Evolutionary conservation across 2,329 filamentous ascomycete species (phyloP).

Genomic region (Cladosporium sp.): DNA sequence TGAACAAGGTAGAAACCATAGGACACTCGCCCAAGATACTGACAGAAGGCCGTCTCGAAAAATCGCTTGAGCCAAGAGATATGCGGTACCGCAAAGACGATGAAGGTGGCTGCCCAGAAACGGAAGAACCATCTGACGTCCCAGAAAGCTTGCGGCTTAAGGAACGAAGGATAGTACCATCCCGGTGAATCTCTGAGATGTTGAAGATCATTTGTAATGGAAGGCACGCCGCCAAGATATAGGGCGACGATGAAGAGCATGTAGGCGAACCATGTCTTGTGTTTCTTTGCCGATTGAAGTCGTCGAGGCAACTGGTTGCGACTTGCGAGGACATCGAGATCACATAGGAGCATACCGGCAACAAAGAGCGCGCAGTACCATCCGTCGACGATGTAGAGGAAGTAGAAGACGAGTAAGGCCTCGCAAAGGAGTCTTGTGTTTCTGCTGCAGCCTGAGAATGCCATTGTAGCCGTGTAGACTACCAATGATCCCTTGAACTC

Average conservation of each 20-base stretch:
- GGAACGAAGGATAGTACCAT: slow-evolving; percentile 57
- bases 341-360: slow-evolving; percentile 58
- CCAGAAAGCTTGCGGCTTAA: slow-evolving; percentile 37
- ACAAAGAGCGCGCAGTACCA: slow-evolving; percentile 60
- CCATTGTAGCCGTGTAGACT: slow-evolving; percentile 55
- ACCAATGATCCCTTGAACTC: slow-evolving; percentile 63
- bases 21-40: slow-evolving; percentile 60
- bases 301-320: slow-evolving; percentile 49
- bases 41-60: slow-evolving; percentile 56
- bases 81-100: slow-evolving; percentile 54
- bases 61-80: slow-evolving; percentile 56
- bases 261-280: slow-evolving; percentile 52
- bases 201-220: slow-evolving; percentile 46
- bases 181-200: slow-evolving; percentile 53
- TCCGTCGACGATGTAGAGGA: slow-evolving; percentile 64
- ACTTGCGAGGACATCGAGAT: slow-evolving; percentile 55
- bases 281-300: slow-evolving; percentile 43
- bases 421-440: slow-evolving; percentile 55
- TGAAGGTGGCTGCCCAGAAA: slow-evolving; percentile 56
- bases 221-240: slow-evolving; percentile 60
- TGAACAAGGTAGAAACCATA: slow-evolving; percentile 63
- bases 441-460: slow-evolving; percentile 53
- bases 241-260: slow-evolving; percentile 51
- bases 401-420: slow-evolving; percentile 56
- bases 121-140: slow-evolving; percentile 52